Percentiles rank a stretch among this genome's conserved stretches.
Evolutionary conservation across 345 rosid species (phyloP).

Genomic region (Mallotus nudiflorus): DNA sequence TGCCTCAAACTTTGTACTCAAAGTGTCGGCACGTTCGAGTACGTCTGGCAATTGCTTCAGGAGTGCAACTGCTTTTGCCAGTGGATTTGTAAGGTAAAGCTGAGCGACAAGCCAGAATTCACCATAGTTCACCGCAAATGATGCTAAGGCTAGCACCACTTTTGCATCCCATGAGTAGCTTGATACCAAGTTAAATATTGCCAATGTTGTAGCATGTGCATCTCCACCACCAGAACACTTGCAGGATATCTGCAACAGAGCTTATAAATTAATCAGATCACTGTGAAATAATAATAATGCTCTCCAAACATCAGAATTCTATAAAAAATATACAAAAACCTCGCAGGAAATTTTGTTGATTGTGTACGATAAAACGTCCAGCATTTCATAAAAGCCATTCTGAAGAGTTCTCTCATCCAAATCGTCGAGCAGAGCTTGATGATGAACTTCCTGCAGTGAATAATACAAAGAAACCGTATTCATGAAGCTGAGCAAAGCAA

Average conservation of each 20-base stretch:
- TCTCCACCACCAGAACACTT: slow-evolving; percentile 26
- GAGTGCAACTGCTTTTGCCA: slow-evolving; percentile 25
- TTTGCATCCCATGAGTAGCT: slow-evolving; percentile 32
- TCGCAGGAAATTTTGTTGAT: slow-evolving; percentile 57
- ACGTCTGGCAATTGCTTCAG: slow-evolving; percentile 31
- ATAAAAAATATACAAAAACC: slow-evolving; percentile 31
- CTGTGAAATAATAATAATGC: not conserved
- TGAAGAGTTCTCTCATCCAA: slow-evolving; percentile 40
- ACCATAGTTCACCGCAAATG: slow-evolving; percentile 29
- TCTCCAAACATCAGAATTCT: not conserved
- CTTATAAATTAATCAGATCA: not conserved
- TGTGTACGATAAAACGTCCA: slow-evolving; percentile 40
- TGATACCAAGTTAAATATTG: slow-evolving; percentile 23
- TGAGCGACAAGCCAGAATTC: slow-evolving; percentile 27
- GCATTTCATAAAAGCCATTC: slow-evolving; percentile 35
- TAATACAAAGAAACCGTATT: not conserved
- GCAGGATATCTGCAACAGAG: slow-evolving; percentile 19
- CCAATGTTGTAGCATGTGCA: slow-evolving; percentile 23
- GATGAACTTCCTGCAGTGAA: slow-evolving; percentile 26
- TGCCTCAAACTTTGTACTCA: slow-evolving; percentile 39
- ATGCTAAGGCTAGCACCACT: slow-evolving; percentile 27
- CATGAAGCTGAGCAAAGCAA: not conserved
- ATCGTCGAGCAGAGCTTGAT: slow-evolving; percentile 25
- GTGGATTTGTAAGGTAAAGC: slow-evolving; percentile 23
- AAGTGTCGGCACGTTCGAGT: slow-evolving; percentile 17